Evolutionary conservation across 2,329 filamentous ascomycete genomes (phyloP).

Genomic region (Xylariaceae sp.): DNA sequence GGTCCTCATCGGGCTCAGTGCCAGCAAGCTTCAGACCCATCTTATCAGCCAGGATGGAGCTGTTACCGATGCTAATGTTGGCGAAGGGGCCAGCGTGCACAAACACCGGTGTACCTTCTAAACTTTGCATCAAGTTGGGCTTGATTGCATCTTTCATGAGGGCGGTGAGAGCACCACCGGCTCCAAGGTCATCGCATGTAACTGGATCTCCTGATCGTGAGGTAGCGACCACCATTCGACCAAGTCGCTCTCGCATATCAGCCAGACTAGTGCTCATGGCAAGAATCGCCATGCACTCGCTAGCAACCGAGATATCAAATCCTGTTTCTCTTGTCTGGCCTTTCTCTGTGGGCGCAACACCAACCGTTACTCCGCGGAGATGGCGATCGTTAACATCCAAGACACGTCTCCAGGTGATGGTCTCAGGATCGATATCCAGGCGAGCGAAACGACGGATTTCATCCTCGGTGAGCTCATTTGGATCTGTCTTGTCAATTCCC

Average conservation of each 20-base stretch:
- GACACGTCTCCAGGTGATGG: constrained; percentile 94
- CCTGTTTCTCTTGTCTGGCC: constrained; percentile 82
- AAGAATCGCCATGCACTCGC: constrained; percentile 97
- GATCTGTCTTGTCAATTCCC: constrained; percentile 91
- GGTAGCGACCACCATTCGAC: constrained; percentile 90
- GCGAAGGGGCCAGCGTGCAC: constrained; percentile 97
- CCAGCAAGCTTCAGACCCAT: constrained; percentile 93
- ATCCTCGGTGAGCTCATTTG: constrained; percentile 81
- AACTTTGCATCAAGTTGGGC: constrained; percentile 96
- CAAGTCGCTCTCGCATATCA: constrained; percentile 89
- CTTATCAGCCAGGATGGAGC: constrained; percentile 90
- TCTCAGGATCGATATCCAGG: constrained; percentile 91
- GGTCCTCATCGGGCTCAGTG: constrained; percentile 85
- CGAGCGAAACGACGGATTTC: constrained; percentile 86
- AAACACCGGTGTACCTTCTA: constrained; percentile 95
- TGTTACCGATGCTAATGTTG: constrained; percentile 97
- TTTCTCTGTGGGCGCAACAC: constrained; percentile 84
- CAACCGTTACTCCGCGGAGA: constrained; percentile 81
- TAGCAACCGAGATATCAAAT: constrained; percentile 96
- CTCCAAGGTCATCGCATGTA: constrained; percentile 92
- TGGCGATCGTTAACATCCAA: constrained; percentile 97
- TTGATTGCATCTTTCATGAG: constrained; percentile 99
- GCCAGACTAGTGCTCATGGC: constrained; percentile 81
- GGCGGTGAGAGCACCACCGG: constrained; percentile 83
- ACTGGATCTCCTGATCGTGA: constrained; percentile 82